Evolutionary conservation across 495 filamentous ascomycete genomes (phyloP), one percentile per base, ranked within the genome.

Genomic region (Penicillium tannophilum): DNA sequence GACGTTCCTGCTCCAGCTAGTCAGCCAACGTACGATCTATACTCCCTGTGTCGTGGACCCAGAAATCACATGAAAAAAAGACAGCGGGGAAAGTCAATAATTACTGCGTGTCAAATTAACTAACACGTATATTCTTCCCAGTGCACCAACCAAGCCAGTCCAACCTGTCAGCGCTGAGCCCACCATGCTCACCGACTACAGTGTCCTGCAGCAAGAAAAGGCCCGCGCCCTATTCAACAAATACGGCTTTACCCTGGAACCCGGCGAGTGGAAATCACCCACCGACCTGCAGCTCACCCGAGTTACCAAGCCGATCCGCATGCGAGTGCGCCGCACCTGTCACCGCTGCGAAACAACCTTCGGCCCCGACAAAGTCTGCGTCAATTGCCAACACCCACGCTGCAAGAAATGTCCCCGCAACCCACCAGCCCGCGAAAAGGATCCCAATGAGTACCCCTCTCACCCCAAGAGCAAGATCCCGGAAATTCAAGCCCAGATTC

Each of bases 301-400:
- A 26, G 87, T 97, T 17, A 86, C 93, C 69, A 96, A 93, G 73
- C 86, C 90, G 17, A 91, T 97, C 60, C 89, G 91, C 61, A 95
- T 98, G 89, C 85, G 93, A 33, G 88, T 97, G 36, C 93, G 90
- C 63, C 88, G 90, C 53, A 86, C 79, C 55, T 95, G 91, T 65
- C 91, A 95, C 68, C 83, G 82, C 57, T 95, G 91, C 71, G 81
- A 88, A 60, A 86, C 86, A 4, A 81, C 81, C 17, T 95, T 88
- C 70, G 90, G 89, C 49, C 70, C 80, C 19, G 85, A 87, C 56
- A 91, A 86, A 66, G 74, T 84, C 44, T 95, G 91, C 72, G 71
- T 76, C 61, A 84, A 83, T 35, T 95, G 91, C 73, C 80, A 87
- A 58, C 91, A 95, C 73, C 80, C 74, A 44, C 82, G 89, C 41